Evolutionary conservation across 257 asterid species (phyloP).

Genomic region (Lycium barbarum): DNA sequence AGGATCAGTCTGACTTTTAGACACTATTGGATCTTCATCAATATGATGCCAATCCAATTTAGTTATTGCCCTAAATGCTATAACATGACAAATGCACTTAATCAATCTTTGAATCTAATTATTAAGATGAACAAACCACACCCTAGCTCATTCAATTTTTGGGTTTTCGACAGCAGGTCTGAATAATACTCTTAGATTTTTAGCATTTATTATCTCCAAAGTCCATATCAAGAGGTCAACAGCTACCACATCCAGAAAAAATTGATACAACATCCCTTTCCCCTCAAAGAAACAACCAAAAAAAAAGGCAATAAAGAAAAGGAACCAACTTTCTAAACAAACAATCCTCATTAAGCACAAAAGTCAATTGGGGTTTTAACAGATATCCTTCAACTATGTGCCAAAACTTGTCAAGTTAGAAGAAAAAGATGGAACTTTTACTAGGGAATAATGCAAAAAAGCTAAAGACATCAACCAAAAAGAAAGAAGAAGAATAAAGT

Average conservation of each 20-base stretch:
- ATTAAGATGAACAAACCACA: background rate
- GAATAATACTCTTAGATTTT: too few relatives aligned
- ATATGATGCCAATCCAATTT: slow-evolving; percentile 9
- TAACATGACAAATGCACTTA: background rate
- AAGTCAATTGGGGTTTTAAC: background rate
- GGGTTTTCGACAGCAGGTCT: too few relatives aligned
- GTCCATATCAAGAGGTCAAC: background rate
- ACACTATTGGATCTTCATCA: background rate
- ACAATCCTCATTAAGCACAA: background rate
- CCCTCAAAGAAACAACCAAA: background rate
- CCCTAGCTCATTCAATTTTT: background rate
- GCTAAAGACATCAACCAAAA: background rate
- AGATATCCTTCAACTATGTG: background rate
- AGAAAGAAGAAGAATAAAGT: background rate
- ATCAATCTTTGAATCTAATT: background rate
- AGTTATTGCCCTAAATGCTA: background rate
- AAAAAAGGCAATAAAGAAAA: background rate
- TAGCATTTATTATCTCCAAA: background rate
- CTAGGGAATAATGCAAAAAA: background rate
- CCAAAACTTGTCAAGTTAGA: background rate
- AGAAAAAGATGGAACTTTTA: background rate
- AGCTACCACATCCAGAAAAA: background rate
- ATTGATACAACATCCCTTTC: background rate
- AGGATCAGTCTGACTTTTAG: background rate
- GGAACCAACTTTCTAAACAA: slow-evolving; percentile 4